Conservation (phyloP, 495 filamentous ascomycete genomes). For the Penicillium lividum region DNA sequence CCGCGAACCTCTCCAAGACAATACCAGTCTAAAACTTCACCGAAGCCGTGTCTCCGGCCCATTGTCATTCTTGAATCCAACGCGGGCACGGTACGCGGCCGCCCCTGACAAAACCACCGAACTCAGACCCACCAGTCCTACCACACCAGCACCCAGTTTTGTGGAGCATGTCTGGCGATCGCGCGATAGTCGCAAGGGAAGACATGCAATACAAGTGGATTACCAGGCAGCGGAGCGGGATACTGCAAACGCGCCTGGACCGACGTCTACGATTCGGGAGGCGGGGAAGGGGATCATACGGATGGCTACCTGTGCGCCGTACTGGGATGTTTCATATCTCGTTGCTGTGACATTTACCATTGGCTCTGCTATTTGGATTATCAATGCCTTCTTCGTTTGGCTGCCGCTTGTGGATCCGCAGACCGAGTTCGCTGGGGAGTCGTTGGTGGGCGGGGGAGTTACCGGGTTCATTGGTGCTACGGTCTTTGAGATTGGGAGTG, state of each 20-base stretch:
- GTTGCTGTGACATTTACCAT: slow-evolving; percentile 66
- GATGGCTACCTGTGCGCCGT: slow-evolving; percentile 59
- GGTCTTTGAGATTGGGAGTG: slow-evolving; percentile 65
- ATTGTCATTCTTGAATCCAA: slow-evolving; percentile 27
- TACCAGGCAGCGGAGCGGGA: slow-evolving; percentile 24
- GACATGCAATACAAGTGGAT: slow-evolving; percentile 58
- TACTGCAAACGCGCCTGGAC: slow-evolving; percentile 29
- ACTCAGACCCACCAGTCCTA: background rate
- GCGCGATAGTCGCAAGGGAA: slow-evolving; percentile 71
- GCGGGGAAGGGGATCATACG: slow-evolving; percentile 47
- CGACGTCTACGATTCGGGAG: slow-evolving; percentile 44
- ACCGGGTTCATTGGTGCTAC: slow-evolving; percentile 71
- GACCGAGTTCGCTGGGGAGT: slow-evolving; percentile 58
- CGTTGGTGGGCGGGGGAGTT: slow-evolving; percentile 54
- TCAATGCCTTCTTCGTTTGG: slow-evolving; percentile 70
- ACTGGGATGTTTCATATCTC: slow-evolving; percentile 70
- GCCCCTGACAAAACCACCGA: background rate
- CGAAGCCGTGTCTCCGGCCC: slow-evolving; percentile 24
- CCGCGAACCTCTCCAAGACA: slow-evolving; percentile 17
- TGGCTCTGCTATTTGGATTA: slow-evolving; percentile 64
- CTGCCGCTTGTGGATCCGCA: slow-evolving; percentile 57
- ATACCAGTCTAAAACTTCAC: slow-evolving; percentile 15
- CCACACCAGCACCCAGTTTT: slow-evolving; percentile 7
- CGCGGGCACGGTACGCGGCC: slow-evolving; percentile 18
- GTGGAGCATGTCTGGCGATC: slow-evolving; percentile 57